Percentiles rank a stretch among this genome's conserved stretches.
phyloP scores from a whole-genome alignment of 176 grass and related monocot genomes.

The Avena atlantica region DNA sequence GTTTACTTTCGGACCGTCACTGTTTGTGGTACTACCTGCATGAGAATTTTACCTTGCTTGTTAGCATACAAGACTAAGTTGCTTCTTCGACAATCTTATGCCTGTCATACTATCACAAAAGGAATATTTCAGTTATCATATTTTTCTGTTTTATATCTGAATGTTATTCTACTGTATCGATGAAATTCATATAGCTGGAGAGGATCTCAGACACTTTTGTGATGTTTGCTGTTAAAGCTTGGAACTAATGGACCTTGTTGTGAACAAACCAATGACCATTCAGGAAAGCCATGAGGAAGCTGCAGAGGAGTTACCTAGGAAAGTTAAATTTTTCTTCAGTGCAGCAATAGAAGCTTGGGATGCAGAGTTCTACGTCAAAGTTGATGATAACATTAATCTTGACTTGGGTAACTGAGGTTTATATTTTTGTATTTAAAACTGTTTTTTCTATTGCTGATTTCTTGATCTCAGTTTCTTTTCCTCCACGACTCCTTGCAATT shows the following conservation, averaged over 20 bases:
- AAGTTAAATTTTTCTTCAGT: slow-evolving; percentile 96
- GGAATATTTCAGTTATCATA: background rate
- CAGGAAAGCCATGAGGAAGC: slow-evolving; percentile 99
- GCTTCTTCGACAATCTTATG: background rate
- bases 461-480: slow-evolving; percentile 30
- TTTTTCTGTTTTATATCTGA: slow-evolving; percentile 8
- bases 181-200: slow-evolving; percentile 21
- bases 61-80: slow-evolving; percentile 15
- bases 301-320: slow-evolving; percentile 82
- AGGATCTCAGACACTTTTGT: background rate
- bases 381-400: slow-evolving; percentile 94
- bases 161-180: background rate
- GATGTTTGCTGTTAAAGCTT: background rate
- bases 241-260: slow-evolving; percentile 20
- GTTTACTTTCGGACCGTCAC: slow-evolving; percentile 22
- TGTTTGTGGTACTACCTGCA: slow-evolving; percentile 2
- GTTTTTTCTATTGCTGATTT: slow-evolving; percentile 30
- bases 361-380: slow-evolving; percentile 94
- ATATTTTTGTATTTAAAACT: background rate
- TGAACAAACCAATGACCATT: slow-evolving; percentile 25
- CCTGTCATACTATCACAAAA: background rate
- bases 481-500: slow-evolving; percentile 14
- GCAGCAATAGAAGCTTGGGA: slow-evolving; percentile 92
- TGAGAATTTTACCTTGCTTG: slow-evolving; percentile 11
- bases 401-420: slow-evolving; percentile 59